Conservation (phyloP, 208 protist species). For the Crithidia bombi region DNA sequence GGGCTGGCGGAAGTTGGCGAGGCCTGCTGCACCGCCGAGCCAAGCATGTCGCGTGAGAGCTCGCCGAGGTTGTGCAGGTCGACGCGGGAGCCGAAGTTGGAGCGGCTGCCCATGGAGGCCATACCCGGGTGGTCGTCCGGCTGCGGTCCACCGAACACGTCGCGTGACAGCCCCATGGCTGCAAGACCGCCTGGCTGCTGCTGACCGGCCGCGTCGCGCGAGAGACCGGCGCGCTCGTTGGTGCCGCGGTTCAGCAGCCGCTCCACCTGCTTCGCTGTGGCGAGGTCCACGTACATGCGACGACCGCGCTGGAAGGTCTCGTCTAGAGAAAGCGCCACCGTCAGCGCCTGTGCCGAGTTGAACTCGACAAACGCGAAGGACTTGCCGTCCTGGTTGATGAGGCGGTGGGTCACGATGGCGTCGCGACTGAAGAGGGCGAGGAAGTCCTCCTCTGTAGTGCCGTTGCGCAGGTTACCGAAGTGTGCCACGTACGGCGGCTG, state of each 20-base stretch:
- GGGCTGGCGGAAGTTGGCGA: slow-evolving; percentile 31
- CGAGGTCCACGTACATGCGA: slow-evolving; percentile 83
- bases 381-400: slow-evolving; percentile 80
- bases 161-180: slow-evolving; percentile 60
- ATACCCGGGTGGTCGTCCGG: slow-evolving; percentile 32
- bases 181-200: slow-evolving; percentile 36
- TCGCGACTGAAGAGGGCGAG: slow-evolving; percentile 67
- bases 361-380: slow-evolving; percentile 90
- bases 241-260: slow-evolving; percentile 61
- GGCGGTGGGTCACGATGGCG: slow-evolving; percentile 61
- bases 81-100: slow-evolving; percentile 59
- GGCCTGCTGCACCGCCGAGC: slow-evolving; percentile 56
- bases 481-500: slow-evolving; percentile 78
- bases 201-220: slow-evolving; percentile 59
- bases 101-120: slow-evolving; percentile 40
- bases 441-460: slow-evolving; percentile 78
- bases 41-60: slow-evolving; percentile 77
- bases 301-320: slow-evolving; percentile 62
- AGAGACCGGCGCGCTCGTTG: slow-evolving; percentile 38
- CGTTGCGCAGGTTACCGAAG: slow-evolving; percentile 88
- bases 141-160: slow-evolving; percentile 73
- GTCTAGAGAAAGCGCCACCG: slow-evolving; percentile 70
- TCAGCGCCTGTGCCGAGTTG: slow-evolving; percentile 65
- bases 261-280: slow-evolving; percentile 79
- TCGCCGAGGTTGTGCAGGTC: slow-evolving; percentile 62